These are phyloP conservation scores for Metarhizium brunneum DNA, from an alignment of 2,329 filamentous ascomycete genomes.

Conservation along the genomic window DNA sequence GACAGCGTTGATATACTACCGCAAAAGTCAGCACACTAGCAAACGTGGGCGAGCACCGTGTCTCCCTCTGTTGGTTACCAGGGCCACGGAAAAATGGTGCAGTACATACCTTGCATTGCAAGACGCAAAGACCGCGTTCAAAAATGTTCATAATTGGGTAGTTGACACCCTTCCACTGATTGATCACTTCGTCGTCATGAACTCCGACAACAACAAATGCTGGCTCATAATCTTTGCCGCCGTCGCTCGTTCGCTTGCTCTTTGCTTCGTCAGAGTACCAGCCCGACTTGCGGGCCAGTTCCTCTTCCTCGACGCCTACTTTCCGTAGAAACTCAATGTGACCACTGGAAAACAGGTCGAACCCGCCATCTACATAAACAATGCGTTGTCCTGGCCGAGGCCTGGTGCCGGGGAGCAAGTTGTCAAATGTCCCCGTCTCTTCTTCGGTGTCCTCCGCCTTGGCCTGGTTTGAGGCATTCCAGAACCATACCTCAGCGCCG, in stretches of 20 bases:
- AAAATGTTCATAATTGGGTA: slow-evolving; percentile 99
- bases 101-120: slow-evolving; percentile 74
- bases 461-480: slow-evolving; percentile 48
- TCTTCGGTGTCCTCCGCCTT: slow-evolving; percentile 35
- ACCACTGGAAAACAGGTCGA: slow-evolving; percentile 91
- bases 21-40: not conserved
- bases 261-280: slow-evolving; percentile 65
- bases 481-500: slow-evolving; percentile 79
- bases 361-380: slow-evolving; percentile 93
- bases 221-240: slow-evolving; percentile 65
- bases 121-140: slow-evolving; percentile 86
- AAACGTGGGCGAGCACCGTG: not conserved
- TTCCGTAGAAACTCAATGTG: slow-evolving; percentile 89
- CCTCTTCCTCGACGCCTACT: slow-evolving; percentile 66
- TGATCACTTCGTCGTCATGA: slow-evolving; percentile 92
- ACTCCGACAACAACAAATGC: slow-evolving; percentile 88
- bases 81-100: not conserved
- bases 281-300: slow-evolving; percentile 54
- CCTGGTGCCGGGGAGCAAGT: slow-evolving; percentile 60
- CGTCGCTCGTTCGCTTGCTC: slow-evolving; percentile 47
- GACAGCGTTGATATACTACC: slow-evolving; percentile 74
- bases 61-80: not conserved
- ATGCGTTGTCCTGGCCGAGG: slow-evolving; percentile 72
- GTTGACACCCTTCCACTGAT: slow-evolving; percentile 93
- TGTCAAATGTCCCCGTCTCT: slow-evolving; percentile 56